These are phyloP conservation scores for Talaromyces marneffei DNA, from an alignment of 2,329 filamentous ascomycete genomes.

Conservation along the genomic window DNA sequence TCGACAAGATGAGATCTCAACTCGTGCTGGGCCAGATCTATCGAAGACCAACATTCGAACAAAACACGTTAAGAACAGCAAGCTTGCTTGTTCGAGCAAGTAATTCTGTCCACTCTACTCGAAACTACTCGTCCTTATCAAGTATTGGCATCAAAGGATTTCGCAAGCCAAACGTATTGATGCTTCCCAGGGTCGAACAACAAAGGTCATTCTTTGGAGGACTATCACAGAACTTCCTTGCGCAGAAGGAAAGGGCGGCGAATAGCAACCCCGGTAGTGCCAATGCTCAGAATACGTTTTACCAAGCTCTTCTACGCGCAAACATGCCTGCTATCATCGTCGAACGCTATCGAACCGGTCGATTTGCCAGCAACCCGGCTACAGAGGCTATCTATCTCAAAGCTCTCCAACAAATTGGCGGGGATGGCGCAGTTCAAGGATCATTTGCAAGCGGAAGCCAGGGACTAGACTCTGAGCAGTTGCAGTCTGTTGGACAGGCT, in stretches of 20 bases:
- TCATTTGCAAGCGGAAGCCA: constrained; percentile 21
- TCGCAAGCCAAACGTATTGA: constrained; percentile 20
- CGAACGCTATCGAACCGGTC: constrained; percentile 79
- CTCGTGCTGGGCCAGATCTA: constrained; percentile 18
- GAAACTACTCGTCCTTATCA: constrained; percentile 32
- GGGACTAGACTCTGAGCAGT: constrained; percentile 53
- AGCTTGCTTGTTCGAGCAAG: constrained; percentile 18
- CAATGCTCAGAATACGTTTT: constrained; percentile 87
- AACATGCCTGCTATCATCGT: constrained; percentile 92
- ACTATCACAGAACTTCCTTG: constrained; percentile 57
- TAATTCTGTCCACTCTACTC: constrained; percentile 18
- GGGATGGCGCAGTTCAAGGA: constrained; percentile 28
- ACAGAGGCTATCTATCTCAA: constrained; percentile 75
- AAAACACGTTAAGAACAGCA: constrained; percentile 12
- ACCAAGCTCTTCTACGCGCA: constrained; percentile 80
- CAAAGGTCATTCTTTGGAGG: constrained; percentile 37
- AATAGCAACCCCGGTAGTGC: constrained; percentile 88
- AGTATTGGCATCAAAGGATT: constrained; percentile 23
- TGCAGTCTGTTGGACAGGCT: constrained; percentile 76
- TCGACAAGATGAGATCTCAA: constrained; percentile 22
- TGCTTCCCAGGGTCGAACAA: constrained; percentile 28
- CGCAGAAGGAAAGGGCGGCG: constrained; percentile 81
- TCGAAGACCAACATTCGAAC: constrained; percentile 14
- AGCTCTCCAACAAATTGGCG: constrained; percentile 61
- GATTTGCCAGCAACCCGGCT: constrained; percentile 72